These are phyloP conservation scores for Microthyrium microscopicum DNA, from an alignment of 2,329 filamentous ascomycete species.

Conservation along the genomic window DNA sequence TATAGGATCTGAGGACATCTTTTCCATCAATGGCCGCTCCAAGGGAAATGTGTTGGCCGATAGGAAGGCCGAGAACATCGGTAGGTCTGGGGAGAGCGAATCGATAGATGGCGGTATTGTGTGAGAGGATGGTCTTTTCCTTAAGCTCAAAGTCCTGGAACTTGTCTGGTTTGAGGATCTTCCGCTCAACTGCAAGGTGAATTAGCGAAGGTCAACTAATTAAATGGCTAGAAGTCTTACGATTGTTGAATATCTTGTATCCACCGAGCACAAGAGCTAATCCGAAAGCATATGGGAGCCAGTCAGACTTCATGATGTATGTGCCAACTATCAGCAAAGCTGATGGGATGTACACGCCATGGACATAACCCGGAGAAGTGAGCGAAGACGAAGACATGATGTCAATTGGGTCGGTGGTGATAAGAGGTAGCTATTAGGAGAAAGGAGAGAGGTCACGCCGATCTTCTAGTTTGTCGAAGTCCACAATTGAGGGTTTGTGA, in stretches of 20 bases:
- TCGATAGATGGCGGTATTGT: slow-evolving; percentile 98
- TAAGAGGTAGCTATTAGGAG: not conserved
- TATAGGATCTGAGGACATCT: slow-evolving; percentile 25
- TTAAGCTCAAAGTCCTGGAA: slow-evolving; percentile 89
- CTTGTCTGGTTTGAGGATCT: slow-evolving; percentile 67
- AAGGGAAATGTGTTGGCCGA: slow-evolving; percentile 97
- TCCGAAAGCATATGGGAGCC: slow-evolving; percentile 51
- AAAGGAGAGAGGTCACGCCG: not conserved
- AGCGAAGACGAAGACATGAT: too few relatives aligned
- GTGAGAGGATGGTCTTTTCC: slow-evolving; percentile 89
- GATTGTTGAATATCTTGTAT: slow-evolving; percentile 53
- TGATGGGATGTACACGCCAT: slow-evolving; percentile 74
- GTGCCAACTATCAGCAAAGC: slow-evolving; percentile 60
- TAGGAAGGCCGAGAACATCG: slow-evolving; percentile 84
- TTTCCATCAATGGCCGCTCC: slow-evolving; percentile 38
- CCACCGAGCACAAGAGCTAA: slow-evolving; percentile 49
- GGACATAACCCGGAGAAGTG: slow-evolving; percentile 47
- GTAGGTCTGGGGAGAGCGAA: slow-evolving; percentile 65
- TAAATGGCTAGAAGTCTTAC: slow-evolving; percentile 35
- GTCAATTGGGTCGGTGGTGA: too few relatives aligned
- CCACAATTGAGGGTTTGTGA: not conserved
- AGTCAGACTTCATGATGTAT: slow-evolving; percentile 64
- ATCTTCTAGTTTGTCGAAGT: too few relatives aligned
- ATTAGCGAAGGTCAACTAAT: not conserved
- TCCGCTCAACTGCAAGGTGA: slow-evolving; percentile 45